phyloP scores from a whole-genome alignment of 768 basidiomycete species.

The Boletus rubroflammeus region DNA sequence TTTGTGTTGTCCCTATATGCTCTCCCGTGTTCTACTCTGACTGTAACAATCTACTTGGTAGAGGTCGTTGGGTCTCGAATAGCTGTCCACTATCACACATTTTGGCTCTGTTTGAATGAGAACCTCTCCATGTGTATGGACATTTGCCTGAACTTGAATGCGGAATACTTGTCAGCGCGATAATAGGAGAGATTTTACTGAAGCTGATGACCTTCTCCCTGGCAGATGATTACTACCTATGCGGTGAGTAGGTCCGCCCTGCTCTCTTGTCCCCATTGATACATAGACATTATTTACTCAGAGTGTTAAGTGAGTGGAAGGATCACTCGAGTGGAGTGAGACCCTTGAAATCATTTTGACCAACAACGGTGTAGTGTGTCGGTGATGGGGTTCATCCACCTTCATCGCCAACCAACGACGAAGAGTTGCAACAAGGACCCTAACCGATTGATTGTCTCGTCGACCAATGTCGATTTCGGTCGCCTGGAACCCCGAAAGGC shows the following conservation, averaged over 20 bases:
- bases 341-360: neutral
- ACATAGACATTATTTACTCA: too few relatives aligned
- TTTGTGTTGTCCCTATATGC: conserved; percentile 12
- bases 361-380: neutral
- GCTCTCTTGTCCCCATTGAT: neutral
- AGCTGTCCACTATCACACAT: conserved; percentile 2
- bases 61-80: conserved; percentile 4
- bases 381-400: neutral
- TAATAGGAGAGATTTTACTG: neutral
- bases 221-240: too few relatives aligned
- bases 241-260: too few relatives aligned
- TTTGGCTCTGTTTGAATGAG: conserved; percentile 5
- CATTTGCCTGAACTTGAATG: neutral
- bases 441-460: neutral
- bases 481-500: neutral
- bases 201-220: too few relatives aligned
- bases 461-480: neutral
- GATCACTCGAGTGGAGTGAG: neutral
- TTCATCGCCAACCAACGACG: neutral
- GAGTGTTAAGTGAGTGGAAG: too few relatives aligned
- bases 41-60: conserved; percentile 26
- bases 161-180: neutral
- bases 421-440: neutral
- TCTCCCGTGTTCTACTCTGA: conserved; percentile 4
- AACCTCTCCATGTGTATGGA: neutral